Evolutionary conservation across 2,329 filamentous ascomycete species (phyloP).

Genomic region (Neofusicoccum ribis): DNA sequence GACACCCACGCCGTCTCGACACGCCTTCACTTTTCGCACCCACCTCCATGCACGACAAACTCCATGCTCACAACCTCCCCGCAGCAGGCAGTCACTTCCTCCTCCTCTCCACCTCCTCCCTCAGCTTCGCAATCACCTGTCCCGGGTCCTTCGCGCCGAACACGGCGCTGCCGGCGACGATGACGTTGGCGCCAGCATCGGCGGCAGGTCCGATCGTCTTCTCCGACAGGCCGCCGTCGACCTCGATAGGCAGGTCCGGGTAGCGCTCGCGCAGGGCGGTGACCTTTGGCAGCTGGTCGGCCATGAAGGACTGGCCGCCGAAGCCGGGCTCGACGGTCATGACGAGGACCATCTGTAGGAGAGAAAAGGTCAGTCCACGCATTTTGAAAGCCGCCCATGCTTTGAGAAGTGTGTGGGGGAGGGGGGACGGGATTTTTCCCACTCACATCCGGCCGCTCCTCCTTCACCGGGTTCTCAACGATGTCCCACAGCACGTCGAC

Average conservation of each 20-base stretch:
- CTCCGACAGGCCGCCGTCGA: conserved; percentile 87
- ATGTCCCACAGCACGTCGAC: conserved; percentile 94
- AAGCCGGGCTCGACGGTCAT: conserved; percentile 99
- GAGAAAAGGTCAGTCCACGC: conserved; percentile 23
- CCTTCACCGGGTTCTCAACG: conserved; percentile 68
- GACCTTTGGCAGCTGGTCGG: conserved; percentile 92
- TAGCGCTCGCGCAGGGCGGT: conserved; percentile 78
- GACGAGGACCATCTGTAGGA: conserved; percentile 83
- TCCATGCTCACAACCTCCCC: background rate
- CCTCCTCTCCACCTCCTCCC: conserved; percentile 73
- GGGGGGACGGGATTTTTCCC: too few species aligned
- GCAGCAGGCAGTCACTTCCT: conserved; percentile 24
- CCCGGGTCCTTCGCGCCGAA: conserved; percentile 88
- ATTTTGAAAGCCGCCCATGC: too few species aligned
- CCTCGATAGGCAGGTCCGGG: conserved; percentile 92
- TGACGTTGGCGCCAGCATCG: conserved; percentile 94
- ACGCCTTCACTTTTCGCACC: too few species aligned
- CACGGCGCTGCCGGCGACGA: conserved; percentile 93
- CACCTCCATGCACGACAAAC: background rate
- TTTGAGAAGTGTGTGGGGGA: too few species aligned
- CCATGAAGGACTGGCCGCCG: conserved; percentile 98
- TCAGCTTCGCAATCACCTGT: conserved; percentile 80
- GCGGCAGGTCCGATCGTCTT: conserved; percentile 91
- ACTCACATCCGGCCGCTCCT: conserved; percentile 84
- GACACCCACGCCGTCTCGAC: too few species aligned